Percentiles rank a stretch among this genome's conserved stretches.
Conservation (phyloP, 345 rosid genomes). For the Gossypium ekmanianum region DNA sequence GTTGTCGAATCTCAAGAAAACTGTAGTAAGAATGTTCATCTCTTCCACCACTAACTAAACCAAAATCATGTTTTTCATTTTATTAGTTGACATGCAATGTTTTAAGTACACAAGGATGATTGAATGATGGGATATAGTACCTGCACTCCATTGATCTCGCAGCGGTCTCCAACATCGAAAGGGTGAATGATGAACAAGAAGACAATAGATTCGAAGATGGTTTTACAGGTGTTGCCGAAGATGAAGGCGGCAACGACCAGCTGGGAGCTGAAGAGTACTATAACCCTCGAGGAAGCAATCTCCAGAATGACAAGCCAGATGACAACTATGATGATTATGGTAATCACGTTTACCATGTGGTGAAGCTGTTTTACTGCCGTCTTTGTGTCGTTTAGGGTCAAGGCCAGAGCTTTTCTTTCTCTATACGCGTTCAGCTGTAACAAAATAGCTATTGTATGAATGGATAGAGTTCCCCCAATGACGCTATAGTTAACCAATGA, state of each 20-base stretch:
- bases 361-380: slow-evolving; percentile 92
- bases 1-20: slow-evolving; percentile 79
- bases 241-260: slow-evolving; percentile 73
- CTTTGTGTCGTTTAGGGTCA: slow-evolving; percentile 85
- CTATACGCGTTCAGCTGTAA: slow-evolving; percentile 80
- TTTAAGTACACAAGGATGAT: not conserved
- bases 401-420: slow-evolving; percentile 90
- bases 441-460: not conserved
- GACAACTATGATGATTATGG: slow-evolving; percentile 37
- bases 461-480: not conserved
- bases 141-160: slow-evolving; percentile 85
- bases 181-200: slow-evolving; percentile 95
- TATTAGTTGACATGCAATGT: not conserved
- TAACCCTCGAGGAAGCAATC: slow-evolving; percentile 66
- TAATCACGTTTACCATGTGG: slow-evolving; percentile 53
- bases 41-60: slow-evolving; percentile 65
- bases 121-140: slow-evolving; percentile 27
- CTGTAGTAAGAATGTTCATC: slow-evolving; percentile 85
- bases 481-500: not conserved
- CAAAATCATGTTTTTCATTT: no score
- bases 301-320: slow-evolving; percentile 72
- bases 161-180: slow-evolving; percentile 86
- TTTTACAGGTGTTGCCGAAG: slow-evolving; percentile 90
- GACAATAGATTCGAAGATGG: slow-evolving; percentile 75
- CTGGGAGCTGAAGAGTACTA: slow-evolving; percentile 68